Conservation (phyloP, 257 asterid species). For the Forsythia suspensa region DNA sequence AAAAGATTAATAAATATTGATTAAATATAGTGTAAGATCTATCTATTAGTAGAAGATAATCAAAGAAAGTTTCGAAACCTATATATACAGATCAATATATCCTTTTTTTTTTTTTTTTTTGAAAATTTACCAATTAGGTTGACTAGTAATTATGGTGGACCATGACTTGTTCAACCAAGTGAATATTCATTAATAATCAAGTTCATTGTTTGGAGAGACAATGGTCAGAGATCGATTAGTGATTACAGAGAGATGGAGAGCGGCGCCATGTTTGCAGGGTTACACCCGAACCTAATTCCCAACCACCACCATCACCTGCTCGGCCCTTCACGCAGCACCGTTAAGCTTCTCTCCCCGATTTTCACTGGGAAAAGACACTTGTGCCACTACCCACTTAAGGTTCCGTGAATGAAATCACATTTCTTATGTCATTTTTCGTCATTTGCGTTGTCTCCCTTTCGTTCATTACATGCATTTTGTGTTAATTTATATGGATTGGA, state of each 20-base stretch:
- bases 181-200: neutral
- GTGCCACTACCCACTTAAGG: slow-evolving; percentile 30
- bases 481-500: neutral
- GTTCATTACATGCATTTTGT: neutral
- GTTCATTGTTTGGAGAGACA: neutral
- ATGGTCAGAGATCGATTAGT: neutral
- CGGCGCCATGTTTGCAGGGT: slow-evolving; percentile 29
- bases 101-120: too few relatives aligned
- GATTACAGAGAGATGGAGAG: slow-evolving; percentile 16
- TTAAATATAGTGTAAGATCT: too few relatives aligned
- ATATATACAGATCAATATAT: too few relatives aligned
- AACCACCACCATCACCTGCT: slow-evolving; percentile 16
- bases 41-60: too few relatives aligned
- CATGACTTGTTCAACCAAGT: too few relatives aligned
- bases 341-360: slow-evolving; percentile 25
- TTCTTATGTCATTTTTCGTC: neutral
- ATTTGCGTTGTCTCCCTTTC: neutral
- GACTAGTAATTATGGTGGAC: neutral
- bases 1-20: too few relatives aligned
- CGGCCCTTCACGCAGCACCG: slow-evolving; percentile 13
- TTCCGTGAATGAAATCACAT: neutral
- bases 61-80: too few relatives aligned
- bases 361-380: slow-evolving; percentile 14
- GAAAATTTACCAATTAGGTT: neutral
- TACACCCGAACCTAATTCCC: slow-evolving; percentile 15